Evolutionary conservation across 2,329 filamentous ascomycete species (phyloP), one percentile per base, ranked within the genome.

Genomic region (Fusarium ramigenum): DNA sequence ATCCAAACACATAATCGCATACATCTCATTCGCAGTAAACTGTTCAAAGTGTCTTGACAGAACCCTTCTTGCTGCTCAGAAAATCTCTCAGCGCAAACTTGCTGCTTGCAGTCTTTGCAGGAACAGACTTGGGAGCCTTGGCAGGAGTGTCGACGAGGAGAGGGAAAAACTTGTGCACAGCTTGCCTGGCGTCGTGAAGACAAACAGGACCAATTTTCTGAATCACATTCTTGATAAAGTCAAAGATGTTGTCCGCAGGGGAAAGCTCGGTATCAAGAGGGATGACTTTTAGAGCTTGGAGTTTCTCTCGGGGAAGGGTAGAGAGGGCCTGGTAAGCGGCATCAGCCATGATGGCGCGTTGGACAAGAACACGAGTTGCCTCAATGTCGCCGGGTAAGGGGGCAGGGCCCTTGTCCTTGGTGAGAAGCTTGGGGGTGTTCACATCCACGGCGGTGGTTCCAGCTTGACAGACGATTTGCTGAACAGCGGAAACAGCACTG

Each of bases 281-380:
- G 10, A 72, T 49, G 14, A 72, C 28, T 23, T 60, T 69, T 1
- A 75, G 23, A 28, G 10, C 23, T 2, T 60, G 23, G 3, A 75
- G 52, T 30, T 71, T 71, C 7, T 63, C 23, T 10, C 53, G 19
- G 2, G 66, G 36, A 36, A 75, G 49, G 11, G 30, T 47, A n/a
- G 47, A 46, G 19, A 75, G n/a, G 2, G 56, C 61, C 30, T 75
- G 72, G 12, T 66, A 62, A 11, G 72, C 74, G 12, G 60, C 63
- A 47, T 75, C 69, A 9, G 70, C 72, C 53, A 75, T 65, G 30
- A 77, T 50, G 2, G 72, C 64, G 3, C 69, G 73, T 9, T 69
- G 52, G n/a, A 75, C 43, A 8, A 75, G 72, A 19, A 75, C 28
- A 1, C 58, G 61, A 8, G 63, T 58, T 2, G 66, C 72, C 14